Evolutionary conservation across 2,329 filamentous ascomycete species (phyloP), one percentile per base, ranked within the genome.

Genomic region (Fusarium robinianum): DNA sequence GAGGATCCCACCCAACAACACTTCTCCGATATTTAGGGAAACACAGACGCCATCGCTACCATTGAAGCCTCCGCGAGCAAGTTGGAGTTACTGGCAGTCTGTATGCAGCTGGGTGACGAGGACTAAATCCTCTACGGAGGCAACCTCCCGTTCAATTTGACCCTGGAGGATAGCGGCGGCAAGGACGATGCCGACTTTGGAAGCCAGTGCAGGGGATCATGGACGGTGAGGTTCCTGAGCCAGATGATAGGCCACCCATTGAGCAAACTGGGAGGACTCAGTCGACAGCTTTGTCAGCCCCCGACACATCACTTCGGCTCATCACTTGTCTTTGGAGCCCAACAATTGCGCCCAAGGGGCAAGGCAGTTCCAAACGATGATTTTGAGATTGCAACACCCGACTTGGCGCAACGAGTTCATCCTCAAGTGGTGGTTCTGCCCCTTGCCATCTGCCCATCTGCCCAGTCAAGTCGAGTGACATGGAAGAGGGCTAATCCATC

Each of bases 141-240:
- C n/a, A 38, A 46, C 6, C 33, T 36, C 6, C 46, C 46, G 8
- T 49, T 46, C n/a, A 46, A 37, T 3, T 27, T 46, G 5, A 19
- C 8, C 9, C 24, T 25, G 16, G 38, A 15, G 22, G 37, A 18
- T 12, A 19, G 21, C 9, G 29, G 34, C n/a, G 15, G 27, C 7
- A 18, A 17, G 8, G 15, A 41, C 22, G 37, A 49, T 5, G 46
- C 37, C 18, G 41, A 49, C 30, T 49, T 49, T 32, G 46, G 31
- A 21, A 41, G 46, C 12, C 19, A 23, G 46, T 46, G 26, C 46
- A 49, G 24, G 46, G 46, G 11, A 38, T 49, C n/a, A 49, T 49
- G 46, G 9, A 29, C 6, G 44, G 44, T 6, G 44, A 48, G 27
- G 21, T 42, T 19, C 41, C 40, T 21, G 16, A 30, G 31, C 31